phyloP scores from a whole-genome alignment of 495 filamentous ascomycete genomes.

The Diplogelasinospora grovesii region DNA sequence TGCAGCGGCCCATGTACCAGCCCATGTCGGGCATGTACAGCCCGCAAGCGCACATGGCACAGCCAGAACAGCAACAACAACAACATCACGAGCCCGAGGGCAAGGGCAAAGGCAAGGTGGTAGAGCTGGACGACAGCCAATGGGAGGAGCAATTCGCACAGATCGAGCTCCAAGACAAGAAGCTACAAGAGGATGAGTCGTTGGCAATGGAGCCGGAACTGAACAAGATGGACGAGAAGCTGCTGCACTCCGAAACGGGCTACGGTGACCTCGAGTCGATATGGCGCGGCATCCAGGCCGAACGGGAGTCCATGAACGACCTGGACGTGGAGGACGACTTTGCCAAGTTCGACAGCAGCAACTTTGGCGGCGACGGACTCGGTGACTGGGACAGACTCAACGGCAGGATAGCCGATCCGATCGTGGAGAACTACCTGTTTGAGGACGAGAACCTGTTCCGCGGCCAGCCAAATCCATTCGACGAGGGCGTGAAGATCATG shows the following conservation, averaged over 20 bases:
- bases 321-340: constrained; percentile 55
- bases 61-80: constrained; percentile 19
- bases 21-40: constrained; percentile 36
- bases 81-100: constrained; percentile 41
- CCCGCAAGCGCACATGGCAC: constrained; percentile 40
- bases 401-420: constrained; percentile 52
- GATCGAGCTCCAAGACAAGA: constrained; percentile 66
- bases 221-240: constrained; percentile 67
- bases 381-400: constrained; percentile 44
- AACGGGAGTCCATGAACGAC: constrained; percentile 64
- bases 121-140: constrained; percentile 86
- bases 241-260: constrained; percentile 48
- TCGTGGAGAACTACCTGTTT: constrained; percentile 85
- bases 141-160: constrained; percentile 96
- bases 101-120: constrained; percentile 85
- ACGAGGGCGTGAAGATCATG: constrained; percentile 87
- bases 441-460: constrained; percentile 88
- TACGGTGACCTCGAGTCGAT: constrained; percentile 85
- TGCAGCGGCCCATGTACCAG: constrained; percentile 46
- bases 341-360: constrained; percentile 60
- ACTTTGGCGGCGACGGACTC: constrained; percentile 65
- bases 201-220: constrained; percentile 82
- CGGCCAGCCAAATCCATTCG: constrained; percentile 69
- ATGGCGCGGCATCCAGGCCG: constrained; percentile 81
- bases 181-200: constrained; percentile 55